Base-by-base conservation (phyloP, 2,329 filamentous ascomycete species). In the Byssochlamys sp. region DNA sequence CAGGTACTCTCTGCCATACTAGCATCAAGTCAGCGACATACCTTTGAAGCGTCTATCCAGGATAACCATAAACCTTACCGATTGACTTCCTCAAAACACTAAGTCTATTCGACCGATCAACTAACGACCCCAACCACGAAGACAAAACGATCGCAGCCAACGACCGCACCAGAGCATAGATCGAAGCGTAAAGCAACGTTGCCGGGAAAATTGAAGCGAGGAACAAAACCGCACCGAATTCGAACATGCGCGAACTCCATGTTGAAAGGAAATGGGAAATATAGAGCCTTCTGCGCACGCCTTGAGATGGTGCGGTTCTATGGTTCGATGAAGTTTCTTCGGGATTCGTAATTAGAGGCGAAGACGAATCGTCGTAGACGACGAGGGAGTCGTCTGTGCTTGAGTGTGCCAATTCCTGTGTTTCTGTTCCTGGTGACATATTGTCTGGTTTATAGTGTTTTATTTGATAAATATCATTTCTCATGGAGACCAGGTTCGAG, bases 151-250 rank as follows among this genome's bases (percentile, higher is more conserved):
- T 80, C 0, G 84, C 84, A 0, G 83, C 76, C 0, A 77, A 71
- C 4, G 81, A 78, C 25, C 87, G 81, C 4, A 79, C 74, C 5
- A 90, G 71, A 0, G 87, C 87, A 65, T 90, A 90, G n/a, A 86
- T 72, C 0, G 86, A 89, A 57, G 85, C 78, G 35, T 83, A 86
- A 25, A 87, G 76, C 25, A 90, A 73, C 0, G 85, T 88, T 0
- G 76, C 72, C 0, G 80, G 80, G 62, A 77, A 85, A 52, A 82
- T 77, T 0, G 76, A 69, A 0, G 82, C 81, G 9, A 85, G 73
- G 67, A 80, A 85, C 4, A 85, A 73, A 4, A 86, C 80, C 4
- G 81, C 79, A 29, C 78, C 84, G 57, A 86, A 86, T 65, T 87
- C 83, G 60, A 86, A 87, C 57, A 83, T 72, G 24, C 84, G 80